phyloP scores from a whole-genome alignment of 2,329 filamentous ascomycete species.

The Diaporthe sp. region DNA sequence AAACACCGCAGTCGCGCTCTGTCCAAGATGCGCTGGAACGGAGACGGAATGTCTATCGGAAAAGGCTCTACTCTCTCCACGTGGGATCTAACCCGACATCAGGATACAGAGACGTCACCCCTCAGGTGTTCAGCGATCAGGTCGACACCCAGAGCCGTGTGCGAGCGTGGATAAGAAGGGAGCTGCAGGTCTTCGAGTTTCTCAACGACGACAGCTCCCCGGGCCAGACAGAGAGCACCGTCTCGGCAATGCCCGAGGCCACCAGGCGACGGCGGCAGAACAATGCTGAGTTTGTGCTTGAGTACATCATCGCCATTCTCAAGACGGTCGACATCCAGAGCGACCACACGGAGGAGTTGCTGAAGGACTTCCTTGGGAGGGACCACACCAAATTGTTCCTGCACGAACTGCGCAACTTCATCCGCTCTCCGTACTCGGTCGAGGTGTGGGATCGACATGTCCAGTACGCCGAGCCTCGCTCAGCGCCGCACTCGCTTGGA shows the following conservation, averaged over 20 bases:
- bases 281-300: conserved; percentile 85
- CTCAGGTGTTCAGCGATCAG: conserved; percentile 71
- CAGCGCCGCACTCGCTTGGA: background rate
- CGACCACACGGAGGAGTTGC: conserved; percentile 82
- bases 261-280: conserved; percentile 49
- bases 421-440: conserved; percentile 80
- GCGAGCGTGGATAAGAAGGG: conserved; percentile 83
- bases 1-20: background rate
- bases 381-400: conserved; percentile 80
- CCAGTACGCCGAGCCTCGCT: conserved; percentile 65
- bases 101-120: conserved; percentile 78
- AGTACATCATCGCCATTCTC: conserved; percentile 86
- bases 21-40: conserved; percentile 53
- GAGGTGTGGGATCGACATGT: conserved; percentile 84
- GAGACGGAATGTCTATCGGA: conserved; percentile 78
- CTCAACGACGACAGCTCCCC: conserved; percentile 53
- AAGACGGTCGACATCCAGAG: conserved; percentile 84
- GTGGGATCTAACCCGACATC: conserved; percentile 86
- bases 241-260: conserved; percentile 37
- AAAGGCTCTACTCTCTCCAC: conserved; percentile 80
- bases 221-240: conserved; percentile 30
- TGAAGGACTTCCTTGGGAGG: conserved; percentile 81
- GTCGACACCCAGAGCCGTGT: conserved; percentile 79
- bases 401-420: conserved; percentile 85
- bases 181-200: conserved; percentile 85